phyloP scores from a whole-genome alignment of 202 grass and related monocot genomes.

The Cymbopogon flexuosus region DNA sequence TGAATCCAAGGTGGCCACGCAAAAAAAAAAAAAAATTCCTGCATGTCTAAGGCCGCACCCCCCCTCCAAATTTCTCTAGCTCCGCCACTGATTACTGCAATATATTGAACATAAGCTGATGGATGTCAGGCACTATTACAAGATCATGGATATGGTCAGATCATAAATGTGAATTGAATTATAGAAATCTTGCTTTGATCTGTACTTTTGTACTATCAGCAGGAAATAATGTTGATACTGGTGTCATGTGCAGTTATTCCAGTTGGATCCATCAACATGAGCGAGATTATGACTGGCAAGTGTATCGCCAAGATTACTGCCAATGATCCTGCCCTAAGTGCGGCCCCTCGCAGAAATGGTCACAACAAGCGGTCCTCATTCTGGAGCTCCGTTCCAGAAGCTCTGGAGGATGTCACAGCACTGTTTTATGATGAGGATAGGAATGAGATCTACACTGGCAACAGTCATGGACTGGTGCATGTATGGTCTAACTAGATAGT shows the following conservation, averaged over 20 bases:
- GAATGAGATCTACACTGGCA: constrained; percentile 96
- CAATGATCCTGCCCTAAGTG: constrained; percentile 48
- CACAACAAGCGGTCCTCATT: constrained; percentile 30
- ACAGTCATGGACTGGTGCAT: constrained; percentile 85
- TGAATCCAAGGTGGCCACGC: too few relatives aligned
- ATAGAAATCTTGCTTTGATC: not conserved
- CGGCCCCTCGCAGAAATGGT: constrained; percentile 33
- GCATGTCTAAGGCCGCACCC: too few relatives aligned
- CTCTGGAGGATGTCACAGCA: constrained; percentile 84
- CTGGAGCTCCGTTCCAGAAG: constrained; percentile 67
- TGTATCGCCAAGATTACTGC: constrained; percentile 97
- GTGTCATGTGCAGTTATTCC: constrained; percentile 32
- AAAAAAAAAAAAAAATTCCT: too few relatives aligned
- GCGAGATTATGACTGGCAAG: constrained; percentile 88
- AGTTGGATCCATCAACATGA: constrained; percentile 94
- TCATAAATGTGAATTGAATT: not conserved
- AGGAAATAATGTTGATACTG: not conserved
- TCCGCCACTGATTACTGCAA: not conserved
- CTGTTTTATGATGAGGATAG: constrained; percentile 92
- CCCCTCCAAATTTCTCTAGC: too few relatives aligned
- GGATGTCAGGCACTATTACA: not conserved
- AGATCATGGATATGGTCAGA: not conserved
- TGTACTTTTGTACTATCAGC: constrained; percentile 18
- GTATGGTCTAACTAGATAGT: constrained; percentile 73
- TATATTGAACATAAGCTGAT: not conserved